Evolutionary conservation across 2,329 filamentous ascomycete species (phyloP), one percentile per base, ranked within the genome.

Genomic region (Incumbomyces lentus): DNA sequence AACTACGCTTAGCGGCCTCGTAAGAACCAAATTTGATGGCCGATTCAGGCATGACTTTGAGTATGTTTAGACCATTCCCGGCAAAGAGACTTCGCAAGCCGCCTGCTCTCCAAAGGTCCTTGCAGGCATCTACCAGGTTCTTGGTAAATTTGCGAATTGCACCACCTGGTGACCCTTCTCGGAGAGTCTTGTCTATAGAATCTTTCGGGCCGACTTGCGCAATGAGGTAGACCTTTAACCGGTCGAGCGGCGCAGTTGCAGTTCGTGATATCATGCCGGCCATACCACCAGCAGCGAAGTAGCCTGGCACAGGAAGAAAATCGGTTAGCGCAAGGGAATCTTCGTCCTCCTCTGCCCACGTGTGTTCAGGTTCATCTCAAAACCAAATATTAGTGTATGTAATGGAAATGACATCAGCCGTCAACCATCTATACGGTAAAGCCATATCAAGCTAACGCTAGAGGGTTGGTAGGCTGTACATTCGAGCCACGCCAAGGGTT

Each of bases 31-130:
- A 98, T 66, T 95, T 94, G 62, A 98, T 95, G 19, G 92, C 90
- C 22, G 90, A 95, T 68, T 98, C 92, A 0, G 92, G 92, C 87
- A 96, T 95, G 50, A 98, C 92, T 66, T 98, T 98, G 60, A 95
- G 66, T 2, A 98, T 88, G 58, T 98, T 98, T 56, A 98, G 72
- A 2, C 92, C 92, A 60, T 98, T 98, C 32, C 92, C 92, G 55
- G 90, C 89, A 68, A 95, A 98, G 55, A 96, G 80, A 62, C 88
- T 93, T 48, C 85, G 78, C 49, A 94, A 70, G 2, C 92, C 92
- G 46, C 92, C 92, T 12, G 86, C 81, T 53, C 77, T 80, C 80
- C 88, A 95, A 40, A 98, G 68, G 46, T 88, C 85, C 59, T 78
- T 79, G 38, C 84, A 71, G 10, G 88, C 90, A 57, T 80, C 78